Conservation (phyloP, 805 yeast genomes). For the Lipomyces yamadae region DNA sequence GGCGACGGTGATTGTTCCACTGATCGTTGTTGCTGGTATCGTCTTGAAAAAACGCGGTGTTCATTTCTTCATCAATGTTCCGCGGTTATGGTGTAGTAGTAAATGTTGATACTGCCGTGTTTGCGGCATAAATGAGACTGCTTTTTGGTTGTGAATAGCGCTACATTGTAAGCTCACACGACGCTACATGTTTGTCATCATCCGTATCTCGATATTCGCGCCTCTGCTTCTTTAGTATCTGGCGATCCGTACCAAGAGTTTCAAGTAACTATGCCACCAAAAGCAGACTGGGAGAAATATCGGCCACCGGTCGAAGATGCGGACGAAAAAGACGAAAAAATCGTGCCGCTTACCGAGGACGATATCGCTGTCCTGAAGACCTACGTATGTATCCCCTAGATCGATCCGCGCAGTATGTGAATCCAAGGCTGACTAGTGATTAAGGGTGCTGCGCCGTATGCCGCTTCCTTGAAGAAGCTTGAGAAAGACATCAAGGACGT, state of each 20-base stretch:
- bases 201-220: not conserved
- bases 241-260: slow-evolving; percentile 1
- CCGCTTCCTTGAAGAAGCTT: slow-evolving; percentile 72
- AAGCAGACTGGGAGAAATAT: slow-evolving; percentile 98
- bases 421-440: not conserved
- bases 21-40: not conserved
- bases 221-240: not conserved
- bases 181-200: not conserved
- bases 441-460: slow-evolving; percentile 93
- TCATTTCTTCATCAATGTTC: not conserved
- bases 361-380: slow-evolving; percentile 97
- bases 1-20: not conserved
- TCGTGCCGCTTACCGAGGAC: slow-evolving; percentile 88
- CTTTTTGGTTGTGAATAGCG: not conserved
- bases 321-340: slow-evolving; percentile 67
- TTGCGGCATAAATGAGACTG: not conserved
- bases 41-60: not conserved
- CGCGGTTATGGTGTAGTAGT: not conserved
- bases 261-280: slow-evolving; percentile 75
- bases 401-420: not conserved
- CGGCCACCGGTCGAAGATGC: slow-evolving; percentile 79
- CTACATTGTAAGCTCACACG: not conserved
- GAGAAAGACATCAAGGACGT: slow-evolving; percentile 86
- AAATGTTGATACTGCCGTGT: not conserved
- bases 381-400: slow-evolving; percentile 52